phyloP scores from a whole-genome alignment of 176 grass and related monocot species.

The Eragrostis nindensis region DNA sequence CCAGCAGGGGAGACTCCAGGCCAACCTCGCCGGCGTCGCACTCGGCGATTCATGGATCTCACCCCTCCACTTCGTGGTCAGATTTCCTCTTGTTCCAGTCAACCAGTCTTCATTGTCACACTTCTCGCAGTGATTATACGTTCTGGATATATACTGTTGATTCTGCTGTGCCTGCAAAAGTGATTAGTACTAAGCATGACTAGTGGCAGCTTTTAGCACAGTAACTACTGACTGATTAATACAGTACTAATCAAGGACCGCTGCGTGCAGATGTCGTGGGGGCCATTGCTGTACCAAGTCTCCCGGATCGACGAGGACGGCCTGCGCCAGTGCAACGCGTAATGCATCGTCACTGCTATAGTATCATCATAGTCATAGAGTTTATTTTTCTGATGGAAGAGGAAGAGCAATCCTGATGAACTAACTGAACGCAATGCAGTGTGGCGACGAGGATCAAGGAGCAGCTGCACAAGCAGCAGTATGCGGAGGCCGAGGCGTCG shows the following conservation, averaged over 20 bases:
- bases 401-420: not conserved
- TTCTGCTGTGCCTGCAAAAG: not conserved
- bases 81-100: not conserved
- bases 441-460: constrained; percentile 59
- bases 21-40: constrained; percentile 71
- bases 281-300: constrained; percentile 71
- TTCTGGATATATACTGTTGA: not conserved
- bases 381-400: not conserved
- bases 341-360: too few relatives aligned
- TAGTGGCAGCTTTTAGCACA: not conserved
- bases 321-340: constrained; percentile 54
- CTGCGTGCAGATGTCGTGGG: constrained; percentile 49
- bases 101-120: too few relatives aligned
- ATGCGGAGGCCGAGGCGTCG: constrained; percentile 49
- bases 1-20: constrained; percentile 32
- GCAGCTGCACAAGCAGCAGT: constrained; percentile 45
- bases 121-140: too few relatives aligned
- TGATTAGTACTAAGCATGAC: not conserved
- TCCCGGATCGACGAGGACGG: constrained; percentile 71
- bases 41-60: constrained; percentile 96
- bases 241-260: not conserved
- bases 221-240: too few relatives aligned
- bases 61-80: constrained; percentile 76
- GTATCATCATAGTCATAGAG: too few relatives aligned
- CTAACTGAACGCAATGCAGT: constrained; percentile 15